A percentile compares a stretch with the other conserved stretches of the same genome.
Conservation (phyloP, 2,329 filamentous ascomycete genomes). For the Leptosphaerulina australis region DNA sequence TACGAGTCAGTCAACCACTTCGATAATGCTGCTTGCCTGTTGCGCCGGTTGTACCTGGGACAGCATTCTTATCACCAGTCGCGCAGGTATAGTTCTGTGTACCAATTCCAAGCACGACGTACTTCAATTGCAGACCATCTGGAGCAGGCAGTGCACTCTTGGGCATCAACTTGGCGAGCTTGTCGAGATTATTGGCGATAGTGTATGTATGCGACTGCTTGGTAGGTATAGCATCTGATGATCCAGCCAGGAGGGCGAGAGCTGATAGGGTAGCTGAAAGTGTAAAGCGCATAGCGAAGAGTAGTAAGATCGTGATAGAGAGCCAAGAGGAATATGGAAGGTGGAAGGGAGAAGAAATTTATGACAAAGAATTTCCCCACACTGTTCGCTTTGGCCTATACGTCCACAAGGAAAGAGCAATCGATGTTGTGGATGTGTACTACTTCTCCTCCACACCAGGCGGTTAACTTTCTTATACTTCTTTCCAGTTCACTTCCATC, state of each 20-base stretch:
- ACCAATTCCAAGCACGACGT: constrained; percentile 56
- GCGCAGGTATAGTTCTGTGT: constrained; percentile 61
- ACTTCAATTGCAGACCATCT: constrained; percentile 49
- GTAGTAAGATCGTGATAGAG: neutral
- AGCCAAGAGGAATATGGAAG: neutral
- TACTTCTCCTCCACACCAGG: constrained; percentile 16
- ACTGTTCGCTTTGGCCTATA: constrained; percentile 7
- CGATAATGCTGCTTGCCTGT: too few relatives aligned
- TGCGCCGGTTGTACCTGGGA: constrained; percentile 43
- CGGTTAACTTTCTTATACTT: constrained; percentile 39
- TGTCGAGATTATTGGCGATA: constrained; percentile 31
- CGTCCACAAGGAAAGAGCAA: constrained; percentile 21
- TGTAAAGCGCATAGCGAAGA: constrained; percentile 38
- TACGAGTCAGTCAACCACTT: too few relatives aligned
- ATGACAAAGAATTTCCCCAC: constrained; percentile 6
- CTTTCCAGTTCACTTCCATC: constrained; percentile 22
- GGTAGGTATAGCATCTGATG: constrained; percentile 25
- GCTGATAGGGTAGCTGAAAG: constrained; percentile 32
- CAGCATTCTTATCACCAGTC: constrained; percentile 29
- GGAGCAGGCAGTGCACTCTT: constrained; percentile 39
- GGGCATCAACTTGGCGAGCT: constrained; percentile 36
- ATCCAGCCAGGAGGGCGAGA: constrained; percentile 26
- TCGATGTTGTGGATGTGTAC: constrained; percentile 26
- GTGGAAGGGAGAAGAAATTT: neutral
- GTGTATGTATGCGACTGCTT: constrained; percentile 19